phyloP scores from a whole-genome alignment of 139 green algal species.

The Chlamydomonas schloesseri region DNA sequence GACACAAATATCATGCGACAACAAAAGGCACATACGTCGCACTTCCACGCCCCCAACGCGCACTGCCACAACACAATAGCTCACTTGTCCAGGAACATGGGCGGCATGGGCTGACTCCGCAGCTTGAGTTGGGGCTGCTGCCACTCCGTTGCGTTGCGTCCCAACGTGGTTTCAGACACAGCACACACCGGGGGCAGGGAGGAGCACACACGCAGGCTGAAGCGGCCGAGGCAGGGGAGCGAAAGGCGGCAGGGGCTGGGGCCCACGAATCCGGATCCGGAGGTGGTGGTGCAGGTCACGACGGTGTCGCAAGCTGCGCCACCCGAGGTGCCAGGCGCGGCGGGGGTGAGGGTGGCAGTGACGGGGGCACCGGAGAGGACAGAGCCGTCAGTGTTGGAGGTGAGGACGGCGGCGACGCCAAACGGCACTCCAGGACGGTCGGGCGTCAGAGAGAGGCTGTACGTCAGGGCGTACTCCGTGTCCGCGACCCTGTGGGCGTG shows the following conservation, averaged over 20 bases:
- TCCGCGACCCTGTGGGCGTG: slow-evolving; percentile 46
- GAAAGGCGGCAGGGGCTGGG: slow-evolving; percentile 39
- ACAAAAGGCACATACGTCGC: no score
- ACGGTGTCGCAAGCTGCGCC: not conserved
- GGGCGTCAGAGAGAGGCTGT: slow-evolving; percentile 39
- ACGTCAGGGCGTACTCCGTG: not conserved
- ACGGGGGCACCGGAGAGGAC: slow-evolving; percentile 16
- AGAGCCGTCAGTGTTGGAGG: slow-evolving; percentile 50
- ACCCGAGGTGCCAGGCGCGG: not conserved
- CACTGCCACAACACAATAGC: not conserved
- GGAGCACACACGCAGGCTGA: slow-evolving; percentile 40
- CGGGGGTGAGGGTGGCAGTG: slow-evolving; percentile 26
- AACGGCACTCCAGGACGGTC: slow-evolving; percentile 50
- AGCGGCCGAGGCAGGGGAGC: slow-evolving; percentile 58
- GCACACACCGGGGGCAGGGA: not conserved
- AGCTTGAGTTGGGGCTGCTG: not conserved
- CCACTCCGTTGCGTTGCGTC: slow-evolving; percentile 50
- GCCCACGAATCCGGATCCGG: not conserved
- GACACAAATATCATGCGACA: no score
- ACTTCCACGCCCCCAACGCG: no score
- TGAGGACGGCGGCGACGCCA: slow-evolving; percentile 35
- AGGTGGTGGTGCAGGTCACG: not conserved
- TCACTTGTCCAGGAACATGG: slow-evolving; percentile 34
- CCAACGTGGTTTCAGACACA: not conserved
- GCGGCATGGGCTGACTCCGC: not conserved